Percentiles rank a stretch among this genome's conserved stretches.
phyloP scores from a whole-genome alignment of 2,329 filamentous ascomycete species.

The Elsinoe arachidis region DNA sequence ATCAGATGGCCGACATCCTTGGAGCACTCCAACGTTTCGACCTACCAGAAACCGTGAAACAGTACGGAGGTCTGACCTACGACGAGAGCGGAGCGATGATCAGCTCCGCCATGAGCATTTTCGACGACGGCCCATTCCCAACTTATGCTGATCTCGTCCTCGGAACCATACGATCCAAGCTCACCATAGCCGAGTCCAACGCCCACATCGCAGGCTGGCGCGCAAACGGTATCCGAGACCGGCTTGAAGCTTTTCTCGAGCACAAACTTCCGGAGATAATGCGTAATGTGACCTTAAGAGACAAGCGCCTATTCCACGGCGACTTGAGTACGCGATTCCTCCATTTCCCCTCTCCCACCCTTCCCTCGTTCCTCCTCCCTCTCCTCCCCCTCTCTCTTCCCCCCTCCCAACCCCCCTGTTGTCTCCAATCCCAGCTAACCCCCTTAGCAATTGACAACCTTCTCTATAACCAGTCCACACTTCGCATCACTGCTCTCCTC shows the following conservation, averaged over 20 bases:
- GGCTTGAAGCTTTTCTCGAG: neutral
- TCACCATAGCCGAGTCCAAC: neutral
- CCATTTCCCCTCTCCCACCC: too few species aligned
- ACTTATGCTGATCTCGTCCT: neutral
- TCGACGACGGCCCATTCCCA: neutral
- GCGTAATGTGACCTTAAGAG: neutral
- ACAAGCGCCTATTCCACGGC: constrained; percentile 8
- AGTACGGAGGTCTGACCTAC: constrained; percentile 12
- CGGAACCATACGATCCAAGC: neutral
- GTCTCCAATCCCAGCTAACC: too few species aligned
- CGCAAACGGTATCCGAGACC: neutral
- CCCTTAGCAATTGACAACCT: neutral
- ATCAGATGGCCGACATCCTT: constrained; percentile 13
- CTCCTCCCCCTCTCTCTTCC: too few species aligned
- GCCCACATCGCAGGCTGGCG: constrained; percentile 3
- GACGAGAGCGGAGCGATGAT: neutral
- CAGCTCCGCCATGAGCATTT: constrained; percentile 8
- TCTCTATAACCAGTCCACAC: neutral
- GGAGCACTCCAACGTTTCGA: neutral
- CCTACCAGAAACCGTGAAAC: neutral
- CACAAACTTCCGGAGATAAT: neutral
- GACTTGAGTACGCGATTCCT: constrained; percentile 15
- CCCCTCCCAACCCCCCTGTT: too few species aligned
- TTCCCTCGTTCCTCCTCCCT: too few species aligned
- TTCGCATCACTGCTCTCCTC: neutral